A percentile compares a stretch with the other conserved stretches of the same genome.
Conservation (phyloP, 176 grass and related monocot genomes). For the Elaeis guineensis region DNA sequence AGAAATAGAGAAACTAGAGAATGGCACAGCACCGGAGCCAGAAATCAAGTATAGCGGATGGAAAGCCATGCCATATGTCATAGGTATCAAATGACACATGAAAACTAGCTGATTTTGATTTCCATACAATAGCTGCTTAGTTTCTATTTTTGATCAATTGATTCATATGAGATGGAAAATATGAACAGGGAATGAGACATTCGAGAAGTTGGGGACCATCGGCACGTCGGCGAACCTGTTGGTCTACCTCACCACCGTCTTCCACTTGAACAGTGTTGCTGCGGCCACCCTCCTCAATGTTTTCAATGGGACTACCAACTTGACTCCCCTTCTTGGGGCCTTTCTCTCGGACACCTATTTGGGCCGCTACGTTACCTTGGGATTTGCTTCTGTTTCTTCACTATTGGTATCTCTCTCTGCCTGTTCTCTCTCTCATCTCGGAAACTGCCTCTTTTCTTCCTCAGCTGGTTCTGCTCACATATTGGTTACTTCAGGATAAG, state of each 20-base stretch:
- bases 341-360: slow-evolving; percentile 56
- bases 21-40: neutral
- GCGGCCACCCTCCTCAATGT: slow-evolving; percentile 49
- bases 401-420: slow-evolving; percentile 27
- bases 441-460: no score
- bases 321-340: slow-evolving; percentile 53
- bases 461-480: no score
- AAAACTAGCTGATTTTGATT: neutral
- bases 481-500: no score
- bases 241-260: slow-evolving; percentile 66
- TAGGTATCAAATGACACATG: slow-evolving; percentile 23
- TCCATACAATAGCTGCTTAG: neutral
- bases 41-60: slow-evolving; percentile 42
- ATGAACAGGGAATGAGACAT: slow-evolving; percentile 51
- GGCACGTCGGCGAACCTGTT: slow-evolving; percentile 55
- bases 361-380: slow-evolving; percentile 42
- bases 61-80: slow-evolving; percentile 63
- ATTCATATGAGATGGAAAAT: no score
- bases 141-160: no score
- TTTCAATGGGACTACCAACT: slow-evolving; percentile 50
- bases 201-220: slow-evolving; percentile 73
- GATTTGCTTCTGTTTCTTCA: slow-evolving; percentile 29
- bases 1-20: neutral
- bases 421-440: no score
- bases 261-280: slow-evolving; percentile 47